Conservation (phyloP, 495 filamentous ascomycete species). For the Tuber calosporum region DNA sequence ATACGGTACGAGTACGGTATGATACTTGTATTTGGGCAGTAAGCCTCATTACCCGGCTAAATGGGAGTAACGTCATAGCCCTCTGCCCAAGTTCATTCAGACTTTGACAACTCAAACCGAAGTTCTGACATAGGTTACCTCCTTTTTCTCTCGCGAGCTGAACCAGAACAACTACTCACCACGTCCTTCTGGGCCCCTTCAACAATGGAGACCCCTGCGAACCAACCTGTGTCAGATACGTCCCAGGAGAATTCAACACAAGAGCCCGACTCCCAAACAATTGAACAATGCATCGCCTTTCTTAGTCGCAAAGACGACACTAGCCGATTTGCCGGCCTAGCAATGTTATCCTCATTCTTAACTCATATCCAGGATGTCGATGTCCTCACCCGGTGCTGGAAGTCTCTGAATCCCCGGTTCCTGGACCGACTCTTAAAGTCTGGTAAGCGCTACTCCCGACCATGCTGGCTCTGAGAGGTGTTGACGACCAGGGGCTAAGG, state of each 20-base stretch:
- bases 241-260: background rate
- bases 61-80: background rate
- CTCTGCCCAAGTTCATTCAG: background rate
- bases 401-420: slow-evolving; percentile 53
- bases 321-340: slow-evolving; percentile 59
- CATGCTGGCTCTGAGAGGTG: background rate
- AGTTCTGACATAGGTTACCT: background rate
- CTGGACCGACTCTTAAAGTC: slow-evolving; percentile 55
- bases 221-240: background rate
- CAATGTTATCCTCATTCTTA: slow-evolving; percentile 54
- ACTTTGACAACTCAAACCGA: background rate
- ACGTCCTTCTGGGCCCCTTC: slow-evolving; percentile 3
- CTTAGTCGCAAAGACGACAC: slow-evolving; percentile 57
- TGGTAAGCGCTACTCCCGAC: slow-evolving; percentile 24
- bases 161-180: background rate
- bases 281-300: slow-evolving; percentile 39
- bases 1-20: no score
- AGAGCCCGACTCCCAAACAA: slow-evolving; percentile 22
- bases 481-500: background rate
- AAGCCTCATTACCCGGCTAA: slow-evolving; percentile 6
- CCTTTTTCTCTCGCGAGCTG: background rate
- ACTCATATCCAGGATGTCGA: slow-evolving; percentile 50
- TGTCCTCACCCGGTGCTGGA: slow-evolving; percentile 47
- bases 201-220: slow-evolving; percentile 11
- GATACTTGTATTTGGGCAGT: no score